A percentile compares a stretch with the other conserved stretches of the same genome.
phyloP scores from a whole-genome alignment of 208 protist genomes.

The Strigomonas culicis region DNA sequence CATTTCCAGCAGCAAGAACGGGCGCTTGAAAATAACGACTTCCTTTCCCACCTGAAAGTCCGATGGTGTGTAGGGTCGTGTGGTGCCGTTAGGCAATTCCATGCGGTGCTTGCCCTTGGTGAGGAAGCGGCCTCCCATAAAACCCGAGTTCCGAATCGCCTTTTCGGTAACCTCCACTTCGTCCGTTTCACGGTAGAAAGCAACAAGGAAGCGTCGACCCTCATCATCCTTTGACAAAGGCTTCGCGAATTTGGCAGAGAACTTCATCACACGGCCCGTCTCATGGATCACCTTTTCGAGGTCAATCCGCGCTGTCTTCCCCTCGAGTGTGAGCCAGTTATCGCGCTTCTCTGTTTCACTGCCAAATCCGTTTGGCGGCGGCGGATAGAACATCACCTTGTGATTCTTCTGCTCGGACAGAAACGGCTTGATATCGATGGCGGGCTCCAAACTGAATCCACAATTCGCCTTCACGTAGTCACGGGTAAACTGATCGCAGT shows the following conservation, averaged over 20 bases:
- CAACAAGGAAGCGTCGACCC: constrained; percentile 81
- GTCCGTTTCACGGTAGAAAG: constrained; percentile 86
- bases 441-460: constrained; percentile 39
- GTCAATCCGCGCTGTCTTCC: constrained; percentile 64
- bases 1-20: constrained; percentile 73
- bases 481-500: constrained; percentile 69
- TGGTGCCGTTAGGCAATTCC: constrained; percentile 56
- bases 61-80: constrained; percentile 42
- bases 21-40: constrained; percentile 63
- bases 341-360: constrained; percentile 79
- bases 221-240: constrained; percentile 68
- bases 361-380: constrained; percentile 89
- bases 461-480: constrained; percentile 60
- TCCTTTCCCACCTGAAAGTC: constrained; percentile 80
- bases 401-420: constrained; percentile 35
- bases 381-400: constrained; percentile 67
- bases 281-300: constrained; percentile 58
- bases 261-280: constrained; percentile 84
- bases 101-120: constrained; percentile 71
- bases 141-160: constrained; percentile 78
- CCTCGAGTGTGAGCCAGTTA: constrained; percentile 75
- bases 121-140: constrained; percentile 89
- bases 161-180: constrained; percentile 87
- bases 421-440: constrained; percentile 63
- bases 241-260: constrained; percentile 55